Conservation (phyloP, 108 stramenopile genomes). For the Schizochytrium sp. region DNA sequence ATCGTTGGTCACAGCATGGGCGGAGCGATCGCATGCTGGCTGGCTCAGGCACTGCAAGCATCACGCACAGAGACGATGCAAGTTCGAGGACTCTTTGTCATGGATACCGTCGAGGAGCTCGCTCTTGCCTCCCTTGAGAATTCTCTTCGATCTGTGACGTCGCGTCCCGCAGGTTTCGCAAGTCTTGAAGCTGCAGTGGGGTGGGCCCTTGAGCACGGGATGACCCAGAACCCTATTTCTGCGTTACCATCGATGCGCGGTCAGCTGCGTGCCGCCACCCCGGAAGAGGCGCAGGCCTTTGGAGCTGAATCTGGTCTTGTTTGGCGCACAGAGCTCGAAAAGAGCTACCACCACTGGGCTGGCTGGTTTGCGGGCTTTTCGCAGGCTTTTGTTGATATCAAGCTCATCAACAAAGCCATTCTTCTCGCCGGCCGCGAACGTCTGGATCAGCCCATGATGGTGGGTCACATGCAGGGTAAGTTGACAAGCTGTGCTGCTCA, state of each 20-base stretch:
- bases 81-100: not conserved
- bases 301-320: not conserved
- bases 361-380: not conserved
- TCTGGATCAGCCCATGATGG: not conserved
- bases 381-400: not conserved
- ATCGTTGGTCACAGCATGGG: not conserved
- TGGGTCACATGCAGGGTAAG: slow-evolving; percentile 19
- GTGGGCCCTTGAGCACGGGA: not conserved
- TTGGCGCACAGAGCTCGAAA: not conserved
- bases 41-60: not conserved
- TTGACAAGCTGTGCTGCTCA: too few relatives aligned
- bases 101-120: not conserved
- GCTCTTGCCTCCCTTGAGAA: not conserved
- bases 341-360: not conserved
- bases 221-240: not conserved
- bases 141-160: not conserved
- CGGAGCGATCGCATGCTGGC: not conserved
- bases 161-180: not conserved
- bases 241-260: not conserved
- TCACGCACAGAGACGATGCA: not conserved
- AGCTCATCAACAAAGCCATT: not conserved
- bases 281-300: not conserved
- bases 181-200: not conserved
- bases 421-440: not conserved
- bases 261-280: not conserved